These are phyloP conservation scores for Vanderwaltozyma verrucispora DNA, from an alignment of 805 yeast species.

Conservation along the genomic window DNA sequence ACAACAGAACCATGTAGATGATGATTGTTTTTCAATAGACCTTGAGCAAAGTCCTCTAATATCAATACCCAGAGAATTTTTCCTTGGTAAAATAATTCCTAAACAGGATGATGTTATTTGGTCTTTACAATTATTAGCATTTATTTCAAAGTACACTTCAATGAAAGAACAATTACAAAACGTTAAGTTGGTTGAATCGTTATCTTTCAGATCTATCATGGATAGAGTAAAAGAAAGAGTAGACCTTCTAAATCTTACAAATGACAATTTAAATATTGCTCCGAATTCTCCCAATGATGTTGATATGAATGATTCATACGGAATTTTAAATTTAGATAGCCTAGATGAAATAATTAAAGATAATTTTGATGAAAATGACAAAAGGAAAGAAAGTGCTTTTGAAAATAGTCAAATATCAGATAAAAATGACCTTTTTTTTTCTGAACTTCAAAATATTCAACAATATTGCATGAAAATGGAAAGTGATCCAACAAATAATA, in stretches of 20 bases:
- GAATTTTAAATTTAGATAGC: too few species aligned
- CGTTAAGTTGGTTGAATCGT: slow-evolving; percentile 62
- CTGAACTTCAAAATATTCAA: slow-evolving; percentile 10
- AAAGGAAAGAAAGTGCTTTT: neutral
- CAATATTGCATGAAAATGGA: neutral
- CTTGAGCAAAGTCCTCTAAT: slow-evolving; percentile 18
- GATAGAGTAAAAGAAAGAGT: slow-evolving; percentile 11
- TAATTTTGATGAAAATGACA: neutral
- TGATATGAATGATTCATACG: neutral
- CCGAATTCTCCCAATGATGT: neutral
- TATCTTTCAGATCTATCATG: slow-evolving; percentile 41
- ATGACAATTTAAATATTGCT: neutral
- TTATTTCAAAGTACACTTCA: slow-evolving; percentile 81
- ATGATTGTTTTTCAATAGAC: slow-evolving; percentile 9
- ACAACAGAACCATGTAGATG: neutral
- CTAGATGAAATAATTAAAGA: too few species aligned
- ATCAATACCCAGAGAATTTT: slow-evolving; percentile 42
- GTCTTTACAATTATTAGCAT: slow-evolving; percentile 86
- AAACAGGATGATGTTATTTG: slow-evolving; percentile 89
- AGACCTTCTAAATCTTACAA: neutral
- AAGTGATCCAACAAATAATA: neutral
- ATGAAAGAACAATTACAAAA: slow-evolving; percentile 64
- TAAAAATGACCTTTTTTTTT: slow-evolving; percentile 8
- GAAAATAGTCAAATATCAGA: neutral
- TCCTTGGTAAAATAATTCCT: slow-evolving; percentile 71